Conservation (phyloP, 2,329 filamentous ascomycete species). For the Sporothrix schenckii region DNA sequence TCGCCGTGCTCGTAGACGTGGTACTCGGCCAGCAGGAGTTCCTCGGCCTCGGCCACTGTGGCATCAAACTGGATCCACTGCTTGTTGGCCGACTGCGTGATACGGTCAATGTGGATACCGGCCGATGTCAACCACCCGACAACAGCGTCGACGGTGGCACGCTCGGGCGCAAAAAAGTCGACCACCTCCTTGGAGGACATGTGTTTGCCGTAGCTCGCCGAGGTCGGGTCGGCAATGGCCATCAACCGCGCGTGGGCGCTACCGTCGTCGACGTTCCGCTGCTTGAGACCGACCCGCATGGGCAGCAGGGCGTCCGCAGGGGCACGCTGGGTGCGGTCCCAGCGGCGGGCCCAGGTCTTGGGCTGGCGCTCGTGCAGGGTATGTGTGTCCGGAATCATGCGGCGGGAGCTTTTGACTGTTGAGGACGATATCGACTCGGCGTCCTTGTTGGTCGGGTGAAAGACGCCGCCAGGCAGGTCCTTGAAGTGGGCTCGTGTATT, state of each 20-base stretch:
- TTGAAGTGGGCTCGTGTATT: not conserved
- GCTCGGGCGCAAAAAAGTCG: conserved; percentile 46
- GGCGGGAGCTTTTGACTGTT: not conserved
- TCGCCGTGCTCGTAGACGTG: conserved; percentile 38
- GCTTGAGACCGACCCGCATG: conserved; percentile 38
- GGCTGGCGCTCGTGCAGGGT: conserved; percentile 43
- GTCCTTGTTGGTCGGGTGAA: conserved; percentile 15
- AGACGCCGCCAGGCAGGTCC: conserved; percentile 17
- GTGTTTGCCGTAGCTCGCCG: conserved; percentile 45
- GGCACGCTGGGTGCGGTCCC: conserved; percentile 40
- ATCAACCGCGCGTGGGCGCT: conserved; percentile 40
- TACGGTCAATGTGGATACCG: conserved; percentile 40
- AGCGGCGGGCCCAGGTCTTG: conserved; percentile 37
- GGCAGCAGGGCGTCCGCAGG: conserved; percentile 37
- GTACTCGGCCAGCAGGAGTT: conserved; percentile 38
- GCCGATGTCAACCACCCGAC: conserved; percentile 42
- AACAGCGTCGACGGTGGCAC: conserved; percentile 43
- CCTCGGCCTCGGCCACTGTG: conserved; percentile 38
- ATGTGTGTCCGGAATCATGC: conserved; percentile 38
- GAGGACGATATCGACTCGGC: not conserved
- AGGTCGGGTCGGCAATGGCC: conserved; percentile 41
- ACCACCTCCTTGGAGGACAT: conserved; percentile 45
- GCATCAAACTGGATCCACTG: conserved; percentile 41
- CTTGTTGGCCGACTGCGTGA: conserved; percentile 36
- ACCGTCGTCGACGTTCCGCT: conserved; percentile 40